A percentile compares a stretch with the other conserved stretches of the same genome.
Evolutionary conservation across 1,284 basidiomycete species (phyloP).

Genomic region (Ustilago bromivora): DNA sequence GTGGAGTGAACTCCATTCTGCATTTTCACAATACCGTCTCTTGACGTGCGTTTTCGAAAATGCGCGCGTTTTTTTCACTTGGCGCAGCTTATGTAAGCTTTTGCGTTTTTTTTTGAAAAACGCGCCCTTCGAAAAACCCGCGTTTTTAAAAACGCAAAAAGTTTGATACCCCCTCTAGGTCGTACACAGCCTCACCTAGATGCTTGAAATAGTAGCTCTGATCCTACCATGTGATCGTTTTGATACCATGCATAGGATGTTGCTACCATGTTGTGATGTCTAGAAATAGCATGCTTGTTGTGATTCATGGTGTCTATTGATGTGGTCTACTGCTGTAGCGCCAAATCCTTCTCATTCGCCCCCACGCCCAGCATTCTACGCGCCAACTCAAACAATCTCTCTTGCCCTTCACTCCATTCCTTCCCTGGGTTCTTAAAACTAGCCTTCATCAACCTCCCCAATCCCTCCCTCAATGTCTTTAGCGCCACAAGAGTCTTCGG

Average conservation of each 20-base stretch:
- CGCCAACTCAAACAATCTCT: conserved; percentile 75
- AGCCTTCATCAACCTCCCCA: conserved; percentile 76
- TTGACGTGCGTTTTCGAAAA: no score
- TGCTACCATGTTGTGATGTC: background rate
- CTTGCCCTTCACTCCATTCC: conserved; percentile 75
- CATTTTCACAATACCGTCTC: no score
- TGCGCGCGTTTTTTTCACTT: no score
- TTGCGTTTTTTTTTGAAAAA: no score
- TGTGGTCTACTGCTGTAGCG: conserved; percentile 29
- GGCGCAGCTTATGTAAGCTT: no score
- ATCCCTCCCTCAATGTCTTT: conserved; percentile 80
- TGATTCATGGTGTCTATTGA: background rate
- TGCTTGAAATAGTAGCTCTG: background rate
- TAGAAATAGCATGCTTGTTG: background rate
- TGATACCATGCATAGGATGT: no score
- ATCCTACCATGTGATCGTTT: no score
- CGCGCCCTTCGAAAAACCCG: no score
- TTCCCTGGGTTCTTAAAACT: conserved; percentile 74
- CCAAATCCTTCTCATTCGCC: conserved; percentile 57
- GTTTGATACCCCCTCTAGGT: no score
- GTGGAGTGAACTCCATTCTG: no score
- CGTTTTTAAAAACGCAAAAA: no score
- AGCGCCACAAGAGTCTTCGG: conserved; percentile 81
- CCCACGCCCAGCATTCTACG: conserved; percentile 70
- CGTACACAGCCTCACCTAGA: no score